Evolutionary conservation across 2,329 filamentous ascomycete species (phyloP).

Genomic region (Pseudocercospora macadamiae): DNA sequence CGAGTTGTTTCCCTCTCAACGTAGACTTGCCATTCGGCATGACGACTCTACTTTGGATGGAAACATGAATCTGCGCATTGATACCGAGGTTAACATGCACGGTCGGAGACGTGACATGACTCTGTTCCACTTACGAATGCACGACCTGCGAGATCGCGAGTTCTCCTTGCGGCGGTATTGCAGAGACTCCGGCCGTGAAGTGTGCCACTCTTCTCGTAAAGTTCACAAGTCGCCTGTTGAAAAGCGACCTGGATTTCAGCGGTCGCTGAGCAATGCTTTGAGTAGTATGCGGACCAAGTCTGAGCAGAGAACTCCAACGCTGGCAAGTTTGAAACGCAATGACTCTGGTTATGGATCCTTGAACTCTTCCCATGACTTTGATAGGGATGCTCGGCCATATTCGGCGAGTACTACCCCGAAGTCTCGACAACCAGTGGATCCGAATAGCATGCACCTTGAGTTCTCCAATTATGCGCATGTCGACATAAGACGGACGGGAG

Average conservation of each 20-base stretch:
- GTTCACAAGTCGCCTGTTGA: constrained; percentile 57
- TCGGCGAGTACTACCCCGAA: constrained; percentile 14
- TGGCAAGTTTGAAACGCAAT: constrained; percentile 54
- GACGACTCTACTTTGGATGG: constrained; percentile 89
- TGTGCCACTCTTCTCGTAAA: constrained; percentile 80
- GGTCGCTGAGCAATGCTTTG: constrained; percentile 64
- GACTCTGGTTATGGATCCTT: constrained; percentile 62
- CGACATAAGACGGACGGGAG: constrained; percentile 72
- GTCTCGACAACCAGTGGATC: constrained; percentile 12
- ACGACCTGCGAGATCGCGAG: constrained; percentile 81
- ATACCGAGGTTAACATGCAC: constrained; percentile 68
- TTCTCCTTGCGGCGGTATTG: constrained; percentile 92
- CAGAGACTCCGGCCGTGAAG: constrained; percentile 87
- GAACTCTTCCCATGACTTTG: constrained; percentile 38
- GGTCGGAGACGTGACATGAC: constrained; percentile 63
- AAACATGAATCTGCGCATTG: constrained; percentile 93
- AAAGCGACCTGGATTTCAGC: constrained; percentile 56
- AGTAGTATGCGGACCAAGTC: constrained; percentile 60
- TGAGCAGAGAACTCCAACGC: constrained; percentile 48
- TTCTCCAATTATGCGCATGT: constrained; percentile 98
- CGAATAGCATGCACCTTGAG: constrained; percentile 81
- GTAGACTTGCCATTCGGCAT: constrained; percentile 80
- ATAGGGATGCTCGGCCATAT: constrained; percentile 57
- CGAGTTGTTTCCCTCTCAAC: constrained; percentile 81
- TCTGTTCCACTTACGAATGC: constrained; percentile 93